These are phyloP conservation scores for Chlorella sp. DNA, from an alignment of 139 green algal genomes.

Conservation along the genomic window DNA sequence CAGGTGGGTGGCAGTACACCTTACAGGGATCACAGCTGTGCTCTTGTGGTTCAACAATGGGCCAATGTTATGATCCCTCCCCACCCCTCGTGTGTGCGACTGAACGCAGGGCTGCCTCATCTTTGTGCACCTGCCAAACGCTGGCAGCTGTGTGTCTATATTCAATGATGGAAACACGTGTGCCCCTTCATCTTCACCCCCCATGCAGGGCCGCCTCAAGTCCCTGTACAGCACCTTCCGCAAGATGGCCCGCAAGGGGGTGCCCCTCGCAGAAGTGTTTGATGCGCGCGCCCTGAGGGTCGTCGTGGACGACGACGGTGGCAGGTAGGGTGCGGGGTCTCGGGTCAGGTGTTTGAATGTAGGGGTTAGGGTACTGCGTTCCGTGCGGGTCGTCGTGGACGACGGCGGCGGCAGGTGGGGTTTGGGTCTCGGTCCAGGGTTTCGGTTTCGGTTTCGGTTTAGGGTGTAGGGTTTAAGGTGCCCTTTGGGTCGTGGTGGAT, in stretches of 20 bases:
- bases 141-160: too few species aligned
- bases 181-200: not conserved
- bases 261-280: conserved; percentile 84
- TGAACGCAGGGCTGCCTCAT: too few species aligned
- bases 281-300: conserved; percentile 91
- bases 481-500: too few species aligned
- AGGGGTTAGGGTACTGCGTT: too few species aligned
- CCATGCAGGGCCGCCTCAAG: conserved; percentile 86
- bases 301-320: conserved; percentile 88
- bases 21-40: not conserved
- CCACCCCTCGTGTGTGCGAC: not conserved
- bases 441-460: not conserved
- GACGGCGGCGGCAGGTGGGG: not conserved
- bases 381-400: too few species aligned
- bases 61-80: too few species aligned
- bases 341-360: too few species aligned
- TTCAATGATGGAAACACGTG: too few species aligned
- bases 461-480: too few species aligned
- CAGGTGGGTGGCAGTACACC: conserved; percentile 1
- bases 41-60: too few species aligned
- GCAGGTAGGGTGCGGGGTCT: conserved; percentile 1
- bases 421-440: not conserved
- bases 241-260: conserved; percentile 92
- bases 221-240: conserved; percentile 82
- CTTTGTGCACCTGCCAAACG: too few species aligned